phyloP scores from a whole-genome alignment of 495 filamentous ascomycete genomes.

The Chaetomium fimeti region DNA sequence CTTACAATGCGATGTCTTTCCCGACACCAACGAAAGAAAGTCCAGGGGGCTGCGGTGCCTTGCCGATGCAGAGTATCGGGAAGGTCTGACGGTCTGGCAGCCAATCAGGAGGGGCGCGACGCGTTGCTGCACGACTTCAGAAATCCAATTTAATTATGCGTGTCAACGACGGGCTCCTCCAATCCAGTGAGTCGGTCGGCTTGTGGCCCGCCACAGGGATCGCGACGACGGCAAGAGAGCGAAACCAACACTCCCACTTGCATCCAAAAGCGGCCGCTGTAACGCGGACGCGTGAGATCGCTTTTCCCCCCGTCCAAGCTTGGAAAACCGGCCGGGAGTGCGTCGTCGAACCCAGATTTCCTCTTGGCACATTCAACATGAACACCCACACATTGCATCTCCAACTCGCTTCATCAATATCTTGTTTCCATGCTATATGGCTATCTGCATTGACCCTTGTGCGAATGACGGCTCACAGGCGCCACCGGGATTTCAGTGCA shows the following conservation, averaged over 20 bases:
- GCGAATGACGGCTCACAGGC: background rate
- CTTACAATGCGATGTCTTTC: conserved; percentile 23
- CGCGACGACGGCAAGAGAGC: conserved; percentile 5
- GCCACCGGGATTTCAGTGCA: background rate
- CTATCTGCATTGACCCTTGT: background rate
- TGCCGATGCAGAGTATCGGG: conserved; percentile 25
- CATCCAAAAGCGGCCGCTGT: conserved; percentile 7
- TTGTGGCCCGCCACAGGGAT: conserved; percentile 10
- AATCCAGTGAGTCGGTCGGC: conserved; percentile 28
- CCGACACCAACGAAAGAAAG: background rate
- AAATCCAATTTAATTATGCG: conserved; percentile 38
- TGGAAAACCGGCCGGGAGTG: background rate
- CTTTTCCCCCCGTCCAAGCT: background rate
- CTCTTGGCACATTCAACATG: too few relatives aligned
- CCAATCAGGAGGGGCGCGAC: conserved; percentile 36
- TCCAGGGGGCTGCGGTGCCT: conserved; percentile 19
- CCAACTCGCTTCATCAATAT: too few relatives aligned
- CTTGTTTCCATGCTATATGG: background rate
- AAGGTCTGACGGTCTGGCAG: conserved; percentile 22
- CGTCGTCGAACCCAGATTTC: too few relatives aligned
- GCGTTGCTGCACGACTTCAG: conserved; percentile 36
- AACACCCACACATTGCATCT: too few relatives aligned
- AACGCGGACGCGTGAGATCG: conserved; percentile 4
- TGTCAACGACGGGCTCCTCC: conserved; percentile 33
- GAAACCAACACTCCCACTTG: conserved; percentile 7